Conservation (phyloP, 176 grass and related monocot species). For the Panicum miliaceum region DNA sequence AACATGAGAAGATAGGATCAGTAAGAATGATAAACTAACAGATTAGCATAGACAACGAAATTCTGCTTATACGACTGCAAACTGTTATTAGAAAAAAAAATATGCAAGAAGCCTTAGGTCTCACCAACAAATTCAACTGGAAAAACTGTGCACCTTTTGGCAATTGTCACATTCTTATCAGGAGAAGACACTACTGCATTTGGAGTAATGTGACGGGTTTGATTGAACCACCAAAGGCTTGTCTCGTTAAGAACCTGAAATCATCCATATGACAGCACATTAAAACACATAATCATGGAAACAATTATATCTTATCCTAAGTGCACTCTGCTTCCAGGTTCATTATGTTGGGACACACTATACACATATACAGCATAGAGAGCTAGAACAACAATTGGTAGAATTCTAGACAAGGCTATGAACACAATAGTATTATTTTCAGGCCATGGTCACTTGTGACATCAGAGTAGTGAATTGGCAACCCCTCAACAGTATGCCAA, state of each 20-base stretch:
- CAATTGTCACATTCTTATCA: slow-evolving; percentile 93
- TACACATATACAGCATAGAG: not conserved
- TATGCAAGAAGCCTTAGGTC: slow-evolving; percentile 40
- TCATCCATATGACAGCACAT: not conserved
- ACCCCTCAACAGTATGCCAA: not conserved
- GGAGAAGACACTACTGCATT: slow-evolving; percentile 91
- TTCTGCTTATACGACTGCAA: slow-evolving; percentile 16
- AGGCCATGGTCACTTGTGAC: not conserved
- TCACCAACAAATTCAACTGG: slow-evolving; percentile 99
- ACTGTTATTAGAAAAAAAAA: slow-evolving; percentile 28
- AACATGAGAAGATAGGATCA: slow-evolving; percentile 13
- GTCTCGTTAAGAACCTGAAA: slow-evolving; percentile 95
- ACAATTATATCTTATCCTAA: not conserved
- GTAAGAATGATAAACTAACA: slow-evolving; percentile 6
- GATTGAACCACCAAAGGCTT: slow-evolving; percentile 93
- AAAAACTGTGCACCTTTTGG: slow-evolving; percentile 90
- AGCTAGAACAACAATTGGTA: not conserved
- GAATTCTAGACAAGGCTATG: not conserved
- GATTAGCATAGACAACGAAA: slow-evolving; percentile 21
- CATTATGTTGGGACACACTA: not conserved
- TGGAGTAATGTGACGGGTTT: slow-evolving; percentile 84
- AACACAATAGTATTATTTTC: not conserved
- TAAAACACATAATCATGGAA: not conserved
- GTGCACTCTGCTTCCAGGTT: not conserved
- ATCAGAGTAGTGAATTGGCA: not conserved